Evolutionary conservation across 148 eudicot genomes (phyloP).

Genomic region (Salicornia ramosissima): DNA sequence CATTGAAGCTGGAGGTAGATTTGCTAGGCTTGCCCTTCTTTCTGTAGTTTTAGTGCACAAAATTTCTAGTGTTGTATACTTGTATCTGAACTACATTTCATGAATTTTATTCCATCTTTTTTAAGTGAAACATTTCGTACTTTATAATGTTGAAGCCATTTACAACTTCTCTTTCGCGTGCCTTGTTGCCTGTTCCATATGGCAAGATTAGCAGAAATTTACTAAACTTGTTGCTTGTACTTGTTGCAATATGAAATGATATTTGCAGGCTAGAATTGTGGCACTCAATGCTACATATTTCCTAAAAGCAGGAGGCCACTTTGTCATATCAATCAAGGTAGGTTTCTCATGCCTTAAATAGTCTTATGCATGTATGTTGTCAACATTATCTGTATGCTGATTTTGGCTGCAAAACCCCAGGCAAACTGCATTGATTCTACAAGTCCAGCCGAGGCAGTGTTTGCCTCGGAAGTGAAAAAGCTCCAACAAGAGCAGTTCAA

Average conservation of each 20-base stretch:
- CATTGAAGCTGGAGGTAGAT: too few species aligned
- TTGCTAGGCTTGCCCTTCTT: too few species aligned
- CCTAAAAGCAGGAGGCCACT: slow-evolving; percentile 70
- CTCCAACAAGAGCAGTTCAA: slow-evolving; percentile 83
- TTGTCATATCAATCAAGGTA: slow-evolving; percentile 92
- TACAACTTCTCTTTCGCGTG: too few species aligned
- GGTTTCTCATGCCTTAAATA: neutral
- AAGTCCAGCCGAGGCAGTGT: slow-evolving; percentile 78
- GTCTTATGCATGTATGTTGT: neutral
- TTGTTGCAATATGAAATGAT: neutral
- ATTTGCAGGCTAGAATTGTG: slow-evolving; percentile 71
- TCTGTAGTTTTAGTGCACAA: too few species aligned
- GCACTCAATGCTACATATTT: slow-evolving; percentile 71
- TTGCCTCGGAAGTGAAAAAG: slow-evolving; percentile 86
- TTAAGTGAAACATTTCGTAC: too few species aligned
- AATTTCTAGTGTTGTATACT: too few species aligned
- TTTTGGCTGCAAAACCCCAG: slow-evolving; percentile 20
- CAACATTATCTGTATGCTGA: neutral
- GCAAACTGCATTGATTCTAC: slow-evolving; percentile 97
- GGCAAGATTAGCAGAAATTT: too few species aligned
- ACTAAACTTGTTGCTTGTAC: neutral
- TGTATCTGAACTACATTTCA: too few species aligned
- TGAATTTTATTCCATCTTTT: too few species aligned
- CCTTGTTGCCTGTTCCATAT: too few species aligned
- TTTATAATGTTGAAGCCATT: too few species aligned